Evolutionary conservation across 495 filamentous ascomycete species (phyloP), one percentile per base, ranked within the genome.

Genomic region (Hyaloscypha variabilis): DNA sequence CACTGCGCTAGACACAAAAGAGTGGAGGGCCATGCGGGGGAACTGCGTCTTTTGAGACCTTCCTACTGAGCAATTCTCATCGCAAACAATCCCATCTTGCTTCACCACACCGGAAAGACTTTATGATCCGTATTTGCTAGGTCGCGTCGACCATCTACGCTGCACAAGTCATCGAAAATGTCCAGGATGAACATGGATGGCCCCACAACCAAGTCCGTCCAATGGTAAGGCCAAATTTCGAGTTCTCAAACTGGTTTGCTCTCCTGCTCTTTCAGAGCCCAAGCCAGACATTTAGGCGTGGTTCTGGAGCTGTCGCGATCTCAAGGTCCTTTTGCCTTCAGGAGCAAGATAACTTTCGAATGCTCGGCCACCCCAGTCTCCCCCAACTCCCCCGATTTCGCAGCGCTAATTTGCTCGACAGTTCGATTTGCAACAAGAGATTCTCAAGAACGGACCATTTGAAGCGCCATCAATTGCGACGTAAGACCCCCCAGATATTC

Each of bases 401-500:
- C 31, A 34, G 2, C n/a, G n/a, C 31, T 34, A 34, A 0, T 89
- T 88, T 68, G 88, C 88, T 2, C 91, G 90, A 67, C 76, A 88
- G 66, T 23, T n/a, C 53, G 8, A 55, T 67, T 10, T 68, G 66
- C 66, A 30, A 57, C 36, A 64, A 64, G 30, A 55, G 29, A 24
- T 68, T 68, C 61, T 64, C 66, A 23, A 53, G 66, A 36, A 68
- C 66, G 19, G 66, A 68, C 29, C 66, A 68, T 46, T 50, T 68
- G 60, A 68, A 68, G 51, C 24, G 66, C 10, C 66, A 68, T 34
- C 66, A 64, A 42, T 55, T 68, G 28, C 39, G 66, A 54, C 66
- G 66, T 68, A 56, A 61, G 66, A 23, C 30, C 14, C 42, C 50
- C 13, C 2, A 34, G 8, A 29, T 19, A 19, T 19, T n/a, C n/a